A percentile compares a stretch with the other conserved stretches of the same genome.
phyloP scores from a whole-genome alignment of 2,329 filamentous ascomycete genomes.

The Aschersonia sp. region DNA sequence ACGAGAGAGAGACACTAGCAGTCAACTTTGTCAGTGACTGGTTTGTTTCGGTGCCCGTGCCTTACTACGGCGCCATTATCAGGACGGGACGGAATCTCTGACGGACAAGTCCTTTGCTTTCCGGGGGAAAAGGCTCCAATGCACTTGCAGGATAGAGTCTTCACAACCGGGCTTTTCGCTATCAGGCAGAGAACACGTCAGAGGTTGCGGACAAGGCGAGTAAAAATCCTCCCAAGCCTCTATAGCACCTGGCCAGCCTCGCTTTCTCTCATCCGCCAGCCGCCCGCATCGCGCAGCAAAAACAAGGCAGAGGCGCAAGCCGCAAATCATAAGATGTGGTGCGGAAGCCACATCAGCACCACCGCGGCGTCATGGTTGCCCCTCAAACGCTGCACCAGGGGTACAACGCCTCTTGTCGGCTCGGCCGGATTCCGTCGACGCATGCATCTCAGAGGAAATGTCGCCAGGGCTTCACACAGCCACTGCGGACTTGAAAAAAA shows the following conservation, averaged over 20 bases:
- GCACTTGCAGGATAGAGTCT: too few species aligned
- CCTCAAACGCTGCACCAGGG: background rate
- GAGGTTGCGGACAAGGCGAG: too few species aligned
- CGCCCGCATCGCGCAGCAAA: background rate
- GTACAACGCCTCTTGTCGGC: background rate
- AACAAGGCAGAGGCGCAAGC: constrained; percentile 1
- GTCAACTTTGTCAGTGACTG: background rate
- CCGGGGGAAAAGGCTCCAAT: too few species aligned
- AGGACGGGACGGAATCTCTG: background rate
- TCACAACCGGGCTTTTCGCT: too few species aligned
- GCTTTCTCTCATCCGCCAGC: background rate
- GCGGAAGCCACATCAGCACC: constrained; percentile 1
- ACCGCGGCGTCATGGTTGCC: background rate
- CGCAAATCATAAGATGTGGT: background rate
- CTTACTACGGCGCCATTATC: background rate
- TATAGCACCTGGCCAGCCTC: too few species aligned
- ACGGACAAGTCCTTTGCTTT: background rate
- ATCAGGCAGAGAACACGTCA: too few species aligned
- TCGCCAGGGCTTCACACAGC: too few species aligned
- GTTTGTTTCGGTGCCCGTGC: background rate
- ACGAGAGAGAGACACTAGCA: background rate
- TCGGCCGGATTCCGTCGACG: background rate
- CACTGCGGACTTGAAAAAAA: too few species aligned
- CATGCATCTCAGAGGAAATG: too few species aligned
- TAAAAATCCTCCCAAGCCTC: too few species aligned